These are phyloP conservation scores for Gamarada debralockiae DNA, from an alignment of 495 filamentous ascomycete species.

Conservation along the genomic window DNA sequence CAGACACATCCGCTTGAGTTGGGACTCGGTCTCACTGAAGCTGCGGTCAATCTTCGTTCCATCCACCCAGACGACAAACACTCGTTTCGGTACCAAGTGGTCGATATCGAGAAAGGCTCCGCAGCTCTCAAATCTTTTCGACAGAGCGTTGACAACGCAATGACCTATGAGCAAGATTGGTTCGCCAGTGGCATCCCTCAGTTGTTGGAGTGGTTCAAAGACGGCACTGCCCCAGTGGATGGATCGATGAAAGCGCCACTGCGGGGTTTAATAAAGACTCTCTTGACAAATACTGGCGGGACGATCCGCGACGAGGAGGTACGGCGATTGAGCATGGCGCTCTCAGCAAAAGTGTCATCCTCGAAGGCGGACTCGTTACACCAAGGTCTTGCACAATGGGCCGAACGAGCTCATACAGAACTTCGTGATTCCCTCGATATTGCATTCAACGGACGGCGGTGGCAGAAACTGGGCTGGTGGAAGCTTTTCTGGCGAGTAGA, in stretches of 20 bases:
- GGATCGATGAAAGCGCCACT: conserved; percentile 57
- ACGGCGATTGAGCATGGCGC: conserved; percentile 26
- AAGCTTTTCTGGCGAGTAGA: conserved; percentile 93
- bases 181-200: conserved; percentile 62
- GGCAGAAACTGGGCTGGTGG: conserved; percentile 85
- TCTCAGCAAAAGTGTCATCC: conserved; percentile 34
- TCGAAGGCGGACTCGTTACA: conserved; percentile 47
- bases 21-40: conserved; percentile 30
- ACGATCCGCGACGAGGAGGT: conserved; percentile 49
- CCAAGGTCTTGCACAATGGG: conserved; percentile 61
- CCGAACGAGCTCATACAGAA: conserved; percentile 76
- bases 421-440: conserved; percentile 70
- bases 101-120: conserved; percentile 52
- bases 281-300: conserved; percentile 55
- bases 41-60: conserved; percentile 39
- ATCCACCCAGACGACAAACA: conserved; percentile 30
- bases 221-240: conserved; percentile 37
- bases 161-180: conserved; percentile 70
- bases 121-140: conserved; percentile 62
- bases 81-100: conserved; percentile 33
- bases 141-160: conserved; percentile 60
- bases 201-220: conserved; percentile 64
- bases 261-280: conserved; percentile 58
- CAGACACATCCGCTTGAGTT: conserved; percentile 32
- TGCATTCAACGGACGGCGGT: conserved; percentile 65